Base-by-base conservation (phyloP, 116 monocot genomes). In the Posidonia oceanica region DNA sequence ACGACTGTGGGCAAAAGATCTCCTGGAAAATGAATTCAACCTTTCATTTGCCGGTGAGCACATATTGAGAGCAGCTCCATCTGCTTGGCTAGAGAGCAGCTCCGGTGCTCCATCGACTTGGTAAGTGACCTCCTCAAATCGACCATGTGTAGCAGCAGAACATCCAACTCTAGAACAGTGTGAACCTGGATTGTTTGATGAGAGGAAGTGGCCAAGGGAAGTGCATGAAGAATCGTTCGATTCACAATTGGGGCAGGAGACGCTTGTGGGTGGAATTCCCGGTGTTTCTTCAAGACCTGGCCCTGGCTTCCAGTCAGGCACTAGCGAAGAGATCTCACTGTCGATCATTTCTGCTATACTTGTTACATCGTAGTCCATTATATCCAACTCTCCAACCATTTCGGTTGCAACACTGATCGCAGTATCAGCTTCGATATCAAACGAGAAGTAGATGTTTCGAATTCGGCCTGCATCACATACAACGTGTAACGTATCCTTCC, bases 321-420 rank as follows among this genome's bases (percentile, higher is more conserved):
- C 91, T 18, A 95, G 66, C 16, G 72, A 70, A 63, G 75, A 51
- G 0, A 95, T 78, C 72, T 91, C 91, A 11, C 68, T 77, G 58
- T 95, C 95, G 3, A 95, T 95, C 91, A 95, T 88, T 39, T 91
- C 88, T 10, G 95, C 91, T 67, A 95, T 91, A 65, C 80, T 76
- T 6, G 83, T 96, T 53, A 88, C 91, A 52, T 91, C 91, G 60
- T 91, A 78, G 37, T 96, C 91, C 0, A 81, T 81, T 21, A 96
- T 85, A 73, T 88, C 95, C 65, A 96, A 65, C 72, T 91, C 88
- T 57, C 75, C 81, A 22, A 91, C 91, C 88, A 96, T 96, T 55
- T 96, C 95, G 5, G 85, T 86, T 21, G 91, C 95, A 36, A 96
- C 95, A 48, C 84, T 83, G 17, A 96, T 52, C 61, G 95, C 88